Percentiles rank a stretch among this genome's conserved stretches.
These are phyloP conservation scores for Pichia californica DNA, from an alignment of 805 yeast genomes.

Conservation along the genomic window DNA sequence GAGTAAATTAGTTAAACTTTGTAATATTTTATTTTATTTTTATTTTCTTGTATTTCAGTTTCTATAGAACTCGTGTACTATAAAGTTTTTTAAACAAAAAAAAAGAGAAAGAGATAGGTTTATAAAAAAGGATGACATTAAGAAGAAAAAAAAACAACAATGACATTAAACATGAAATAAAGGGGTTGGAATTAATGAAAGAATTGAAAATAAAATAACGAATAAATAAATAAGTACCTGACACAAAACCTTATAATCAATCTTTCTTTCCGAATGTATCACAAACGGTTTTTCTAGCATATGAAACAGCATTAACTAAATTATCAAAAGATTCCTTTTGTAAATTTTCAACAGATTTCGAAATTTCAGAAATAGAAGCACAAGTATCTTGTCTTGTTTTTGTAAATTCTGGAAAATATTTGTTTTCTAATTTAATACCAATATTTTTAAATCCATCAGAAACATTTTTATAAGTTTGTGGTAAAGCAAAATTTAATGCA, in stretches of 20 bases:
- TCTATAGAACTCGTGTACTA: no score
- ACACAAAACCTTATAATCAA: background rate
- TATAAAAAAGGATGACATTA: background rate
- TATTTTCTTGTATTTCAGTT: no score
- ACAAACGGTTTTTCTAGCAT: conserved; percentile 7
- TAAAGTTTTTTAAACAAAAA: no score
- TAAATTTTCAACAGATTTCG: background rate
- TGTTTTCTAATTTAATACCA: conserved; percentile 21
- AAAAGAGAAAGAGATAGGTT: no score
- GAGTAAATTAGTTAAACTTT: conserved; percentile 5
- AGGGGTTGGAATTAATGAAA: no score
- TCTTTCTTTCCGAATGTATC: conserved; percentile 1
- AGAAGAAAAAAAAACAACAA: background rate
- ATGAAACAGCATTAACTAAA: conserved; percentile 10
- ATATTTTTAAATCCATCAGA: conserved; percentile 20
- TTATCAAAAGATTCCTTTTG: conserved; percentile 7
- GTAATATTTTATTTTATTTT: no score
- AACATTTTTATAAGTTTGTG: conserved; percentile 37
- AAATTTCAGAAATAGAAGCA: background rate
- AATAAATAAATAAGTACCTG: background rate
- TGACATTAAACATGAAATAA: no score
- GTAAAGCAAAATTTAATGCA: conserved; percentile 42
- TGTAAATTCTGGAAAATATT: conserved; percentile 33
- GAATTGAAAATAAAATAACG: background rate
- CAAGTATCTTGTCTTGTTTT: conserved; percentile 18